These are phyloP conservation scores for Penicillium sp. DNA, from an alignment of 2,329 filamentous ascomycete genomes.

Conservation along the genomic window DNA sequence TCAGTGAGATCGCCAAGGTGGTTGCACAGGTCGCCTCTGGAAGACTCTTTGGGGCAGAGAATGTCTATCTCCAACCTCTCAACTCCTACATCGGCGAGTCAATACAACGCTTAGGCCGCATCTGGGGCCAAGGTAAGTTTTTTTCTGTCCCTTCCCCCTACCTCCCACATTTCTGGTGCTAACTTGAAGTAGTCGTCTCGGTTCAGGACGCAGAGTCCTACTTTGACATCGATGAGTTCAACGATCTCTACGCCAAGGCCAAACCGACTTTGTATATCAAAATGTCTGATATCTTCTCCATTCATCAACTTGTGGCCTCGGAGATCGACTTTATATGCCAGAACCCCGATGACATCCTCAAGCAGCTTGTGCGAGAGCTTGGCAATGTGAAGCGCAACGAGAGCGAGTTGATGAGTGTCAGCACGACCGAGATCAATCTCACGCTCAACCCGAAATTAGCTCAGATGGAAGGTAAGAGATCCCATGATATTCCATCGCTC, in stretches of 20 bases:
- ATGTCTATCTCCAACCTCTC: slow-evolving; percentile 89
- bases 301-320: slow-evolving; percentile 78
- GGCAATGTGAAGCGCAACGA: slow-evolving; percentile 96
- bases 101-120: slow-evolving; percentile 69
- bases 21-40: slow-evolving; percentile 84
- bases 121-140: slow-evolving; percentile 60
- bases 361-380: slow-evolving; percentile 86
- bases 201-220: slow-evolving; percentile 83
- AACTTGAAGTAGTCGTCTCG: slow-evolving; percentile 59
- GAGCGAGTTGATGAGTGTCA: slow-evolving; percentile 80
- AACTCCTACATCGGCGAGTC: slow-evolving; percentile 88
- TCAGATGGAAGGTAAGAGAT: slow-evolving; percentile 62
- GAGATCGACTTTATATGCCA: slow-evolving; percentile 75
- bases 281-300: slow-evolving; percentile 93
- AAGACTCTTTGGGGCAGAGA: slow-evolving; percentile 84
- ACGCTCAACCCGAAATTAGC: slow-evolving; percentile 85
- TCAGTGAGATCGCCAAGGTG: slow-evolving; percentile 86
- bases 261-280: slow-evolving; percentile 99
- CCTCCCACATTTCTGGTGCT: slow-evolving; percentile 20
- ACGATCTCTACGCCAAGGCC: slow-evolving; percentile 91
- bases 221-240: slow-evolving; percentile 98
- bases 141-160: not conserved
- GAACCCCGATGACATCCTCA: slow-evolving; percentile 75
- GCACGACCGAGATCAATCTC: slow-evolving; percentile 83
- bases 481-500: not conserved